Evolutionary conservation across 306 rosid genomes (phyloP), one percentile per base, ranked within the genome.

Genomic region (Nissolia schottii): DNA sequence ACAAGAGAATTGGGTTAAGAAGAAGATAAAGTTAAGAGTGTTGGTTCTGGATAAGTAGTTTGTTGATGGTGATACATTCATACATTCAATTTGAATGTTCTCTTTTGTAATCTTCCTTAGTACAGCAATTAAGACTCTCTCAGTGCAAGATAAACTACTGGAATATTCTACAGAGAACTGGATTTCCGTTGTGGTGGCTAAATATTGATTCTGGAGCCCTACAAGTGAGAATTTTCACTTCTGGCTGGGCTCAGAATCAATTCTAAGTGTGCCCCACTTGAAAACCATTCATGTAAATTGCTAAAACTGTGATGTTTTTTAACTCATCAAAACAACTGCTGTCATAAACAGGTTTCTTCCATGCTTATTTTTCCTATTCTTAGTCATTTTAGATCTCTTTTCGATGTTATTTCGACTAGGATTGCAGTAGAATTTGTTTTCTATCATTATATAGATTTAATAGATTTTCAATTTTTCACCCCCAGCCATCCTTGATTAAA

Each of bases 351-450:
- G 49, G 41, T 40, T 73, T 73, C 41, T 48, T 22, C 27, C 34
- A 19, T 72, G 73, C 18, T 64, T 64, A 64, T 64, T 7, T 27
- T 40, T 40, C 23, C 8, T 2, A 41, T 24, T 20, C 46, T 10
- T 11, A 10, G 31, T 19, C 55, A 22, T n/a, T 38, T 72, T 59
- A 23, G 41, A 41, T 27, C 24, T 77, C 29, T 62, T 65, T 49
- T 55, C 43, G 37, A 29, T 71, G 60, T 70, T 72, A 57, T 15
- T 32, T 14, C 27, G 5, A 56, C n/a, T 32, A 6, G 20, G 18
- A 51, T 58, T 58, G 24, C 9, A 6, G 66, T 75, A 27, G 35
- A 73, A 49, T 55, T 50, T 71, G 63, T 48, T 20, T 72, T 73
- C 24, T n/a, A n/a, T n/a, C n/a, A n/a, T 72, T 70, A 7, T 27